Conservation (phyloP, 805 yeast species). For the Priceomyces medius region DNA sequence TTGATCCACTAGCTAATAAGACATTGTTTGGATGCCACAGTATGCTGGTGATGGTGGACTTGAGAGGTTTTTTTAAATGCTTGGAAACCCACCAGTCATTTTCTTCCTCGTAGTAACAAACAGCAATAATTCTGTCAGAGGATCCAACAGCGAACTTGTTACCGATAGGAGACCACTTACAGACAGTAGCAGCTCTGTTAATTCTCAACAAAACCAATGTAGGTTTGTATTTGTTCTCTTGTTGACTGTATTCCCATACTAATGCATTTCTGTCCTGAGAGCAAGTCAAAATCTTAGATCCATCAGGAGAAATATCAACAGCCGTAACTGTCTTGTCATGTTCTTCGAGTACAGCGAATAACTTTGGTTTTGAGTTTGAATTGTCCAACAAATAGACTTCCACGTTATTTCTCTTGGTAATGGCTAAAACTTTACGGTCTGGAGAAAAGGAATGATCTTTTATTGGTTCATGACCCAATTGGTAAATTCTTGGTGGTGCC, state of each 20-base stretch:
- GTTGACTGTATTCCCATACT: slow-evolving; percentile 79
- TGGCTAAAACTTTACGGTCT: slow-evolving; percentile 65
- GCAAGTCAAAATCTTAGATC: slow-evolving; percentile 84
- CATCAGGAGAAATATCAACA: slow-evolving; percentile 84
- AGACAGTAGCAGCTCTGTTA: slow-evolving; percentile 92
- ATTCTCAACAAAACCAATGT: slow-evolving; percentile 90
- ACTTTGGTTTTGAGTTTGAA: slow-evolving; percentile 48
- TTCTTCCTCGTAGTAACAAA: slow-evolving; percentile 92
- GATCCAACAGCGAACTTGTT: slow-evolving; percentile 95
- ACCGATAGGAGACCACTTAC: slow-evolving; percentile 95
- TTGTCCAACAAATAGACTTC: slow-evolving; percentile 64
- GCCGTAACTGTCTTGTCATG: slow-evolving; percentile 96
- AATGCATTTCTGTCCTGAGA: slow-evolving; percentile 97
- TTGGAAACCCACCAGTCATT: slow-evolving; percentile 99
- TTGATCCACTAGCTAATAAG: slow-evolving; percentile 83
- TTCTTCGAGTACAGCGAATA: slow-evolving; percentile 67
- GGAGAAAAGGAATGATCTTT: slow-evolving; percentile 87
- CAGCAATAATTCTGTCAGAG: slow-evolving; percentile 89
- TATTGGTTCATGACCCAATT: slow-evolving; percentile 79
- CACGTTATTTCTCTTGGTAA: slow-evolving; percentile 75
- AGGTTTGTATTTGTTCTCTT: slow-evolving; percentile 67
- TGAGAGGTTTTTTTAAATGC: slow-evolving; percentile 93
- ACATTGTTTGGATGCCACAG: slow-evolving; percentile 95
- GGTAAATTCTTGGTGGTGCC: slow-evolving; percentile 45
- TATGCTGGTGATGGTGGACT: slow-evolving; percentile 77